A percentile compares a stretch with the other conserved stretches of the same genome.
These are phyloP conservation scores for Aspergillus asperescens DNA, from an alignment of 495 filamentous ascomycete species.

Conservation along the genomic window DNA sequence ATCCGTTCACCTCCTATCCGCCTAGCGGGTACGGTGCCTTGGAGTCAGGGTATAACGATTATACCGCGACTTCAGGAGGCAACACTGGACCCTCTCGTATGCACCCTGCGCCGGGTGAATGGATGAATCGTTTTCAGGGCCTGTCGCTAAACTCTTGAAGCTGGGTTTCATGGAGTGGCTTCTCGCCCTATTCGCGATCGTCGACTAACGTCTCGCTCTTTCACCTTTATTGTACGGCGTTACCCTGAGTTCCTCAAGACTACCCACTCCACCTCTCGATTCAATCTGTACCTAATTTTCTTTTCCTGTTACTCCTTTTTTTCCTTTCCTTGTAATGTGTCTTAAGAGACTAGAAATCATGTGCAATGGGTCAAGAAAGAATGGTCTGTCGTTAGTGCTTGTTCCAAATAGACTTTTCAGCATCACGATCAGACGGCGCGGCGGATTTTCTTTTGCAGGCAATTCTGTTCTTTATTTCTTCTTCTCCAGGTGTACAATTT, in stretches of 20 bases:
- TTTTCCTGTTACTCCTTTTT: background rate
- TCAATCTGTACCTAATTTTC: conserved; percentile 5
- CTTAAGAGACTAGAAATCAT: conserved; percentile 26
- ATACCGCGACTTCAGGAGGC: conserved; percentile 19
- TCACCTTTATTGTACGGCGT: conserved; percentile 1
- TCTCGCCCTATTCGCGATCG: background rate
- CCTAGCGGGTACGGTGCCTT: conserved; percentile 28
- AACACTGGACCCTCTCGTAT: conserved; percentile 30
- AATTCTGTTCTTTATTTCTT: background rate
- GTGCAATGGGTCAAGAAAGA: conserved; percentile 24
- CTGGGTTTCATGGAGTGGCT: background rate
- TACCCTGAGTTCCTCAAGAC: background rate
- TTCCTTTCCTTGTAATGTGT: conserved; percentile 11
- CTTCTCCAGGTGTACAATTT: conserved; percentile 1
- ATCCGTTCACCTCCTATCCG: conserved; percentile 35
- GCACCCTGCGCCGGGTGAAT: conserved; percentile 39
- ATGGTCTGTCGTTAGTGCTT: conserved; percentile 28
- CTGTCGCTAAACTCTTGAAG: conserved; percentile 47
- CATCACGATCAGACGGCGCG: conserved; percentile 22
- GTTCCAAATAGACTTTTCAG: conserved; percentile 30
- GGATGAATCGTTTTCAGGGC: conserved; percentile 45
- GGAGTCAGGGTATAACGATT: conserved; percentile 36
- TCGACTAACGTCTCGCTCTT: conserved; percentile 2
- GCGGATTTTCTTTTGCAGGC: conserved; percentile 4
- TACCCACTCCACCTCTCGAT: background rate